Conservation (phyloP, 768 basidiomycete genomes). For the Lepiota brunneoincarnata region DNA sequence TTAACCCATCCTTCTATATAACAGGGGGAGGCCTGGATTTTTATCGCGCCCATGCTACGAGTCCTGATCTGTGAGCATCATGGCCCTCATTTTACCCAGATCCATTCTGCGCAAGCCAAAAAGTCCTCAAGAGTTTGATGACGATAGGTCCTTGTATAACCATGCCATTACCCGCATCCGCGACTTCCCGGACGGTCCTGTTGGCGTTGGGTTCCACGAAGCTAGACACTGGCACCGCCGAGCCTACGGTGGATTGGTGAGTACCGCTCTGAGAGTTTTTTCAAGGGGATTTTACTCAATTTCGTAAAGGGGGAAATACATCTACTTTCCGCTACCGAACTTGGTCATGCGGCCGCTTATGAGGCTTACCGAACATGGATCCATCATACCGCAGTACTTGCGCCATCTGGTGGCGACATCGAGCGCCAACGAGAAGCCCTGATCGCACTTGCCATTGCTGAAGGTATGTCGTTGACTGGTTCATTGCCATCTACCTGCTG, state of each 20-base stretch:
- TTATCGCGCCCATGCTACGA: constrained; percentile 59
- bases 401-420: constrained; percentile 51
- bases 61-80: constrained; percentile 52
- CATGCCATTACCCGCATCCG: constrained; percentile 48
- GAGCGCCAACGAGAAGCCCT: constrained; percentile 67
- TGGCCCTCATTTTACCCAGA: constrained; percentile 10
- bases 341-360: constrained; percentile 77
- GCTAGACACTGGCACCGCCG: constrained; percentile 65
- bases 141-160: constrained; percentile 51
- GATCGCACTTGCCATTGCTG: constrained; percentile 66
- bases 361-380: constrained; percentile 73
- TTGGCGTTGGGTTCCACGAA: constrained; percentile 56
- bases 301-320: constrained; percentile 36
- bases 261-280: constrained; percentile 16
- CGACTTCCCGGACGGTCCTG: constrained; percentile 22
- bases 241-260: constrained; percentile 61
- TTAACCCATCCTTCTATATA: constrained; percentile 7
- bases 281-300: background rate
- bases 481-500: constrained; percentile 1
- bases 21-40: constrained; percentile 64
- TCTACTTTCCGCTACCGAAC: constrained; percentile 52
- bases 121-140: constrained; percentile 32
- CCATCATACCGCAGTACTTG: constrained; percentile 52
- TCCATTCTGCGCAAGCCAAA: constrained; percentile 3
- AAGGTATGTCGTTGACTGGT: constrained; percentile 41